These are phyloP conservation scores for Mangifera indica DNA, from an alignment of 345 rosid species.

Conservation along the genomic window DNA sequence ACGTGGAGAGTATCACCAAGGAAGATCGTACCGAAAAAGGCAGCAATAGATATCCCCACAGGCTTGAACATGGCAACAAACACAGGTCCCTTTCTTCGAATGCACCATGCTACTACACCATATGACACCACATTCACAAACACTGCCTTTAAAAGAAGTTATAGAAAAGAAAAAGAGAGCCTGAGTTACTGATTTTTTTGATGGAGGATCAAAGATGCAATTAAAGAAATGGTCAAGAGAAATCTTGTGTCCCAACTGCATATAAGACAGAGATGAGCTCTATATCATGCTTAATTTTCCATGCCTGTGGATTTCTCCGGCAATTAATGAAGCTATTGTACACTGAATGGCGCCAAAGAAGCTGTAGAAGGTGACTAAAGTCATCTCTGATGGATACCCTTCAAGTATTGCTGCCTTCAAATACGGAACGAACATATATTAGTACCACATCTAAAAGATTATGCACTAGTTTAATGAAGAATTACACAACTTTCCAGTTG, in stretches of 20 bases:
- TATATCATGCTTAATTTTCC: conserved; percentile 38
- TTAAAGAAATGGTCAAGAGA: not conserved
- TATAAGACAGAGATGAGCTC: conserved; percentile 42
- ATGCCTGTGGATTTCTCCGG: conserved; percentile 46
- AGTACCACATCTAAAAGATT: not conserved
- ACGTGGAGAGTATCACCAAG: conserved; percentile 45
- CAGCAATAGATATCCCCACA: conserved; percentile 50
- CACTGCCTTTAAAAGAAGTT: conserved; percentile 31
- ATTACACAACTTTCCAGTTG: not conserved
- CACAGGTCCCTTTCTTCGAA: conserved; percentile 52
- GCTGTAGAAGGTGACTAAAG: conserved; percentile 43
- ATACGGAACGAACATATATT: not conserved
- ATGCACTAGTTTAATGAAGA: not conserved
- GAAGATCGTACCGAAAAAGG: conserved; percentile 42
- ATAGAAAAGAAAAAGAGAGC: not conserved
- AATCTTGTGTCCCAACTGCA: conserved; percentile 30
- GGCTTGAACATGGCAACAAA: conserved; percentile 67
- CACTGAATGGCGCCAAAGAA: conserved; percentile 49
- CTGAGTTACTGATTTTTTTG: not conserved
- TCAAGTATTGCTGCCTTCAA: conserved; percentile 50
- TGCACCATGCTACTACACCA: conserved; percentile 38
- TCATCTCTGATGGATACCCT: conserved; percentile 45
- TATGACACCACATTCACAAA: conserved; percentile 39
- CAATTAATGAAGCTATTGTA: conserved; percentile 37
- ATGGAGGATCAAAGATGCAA: not conserved